Evolutionary conservation across 805 yeast genomes (phyloP).

Genomic region (Spathaspora girioi): DNA sequence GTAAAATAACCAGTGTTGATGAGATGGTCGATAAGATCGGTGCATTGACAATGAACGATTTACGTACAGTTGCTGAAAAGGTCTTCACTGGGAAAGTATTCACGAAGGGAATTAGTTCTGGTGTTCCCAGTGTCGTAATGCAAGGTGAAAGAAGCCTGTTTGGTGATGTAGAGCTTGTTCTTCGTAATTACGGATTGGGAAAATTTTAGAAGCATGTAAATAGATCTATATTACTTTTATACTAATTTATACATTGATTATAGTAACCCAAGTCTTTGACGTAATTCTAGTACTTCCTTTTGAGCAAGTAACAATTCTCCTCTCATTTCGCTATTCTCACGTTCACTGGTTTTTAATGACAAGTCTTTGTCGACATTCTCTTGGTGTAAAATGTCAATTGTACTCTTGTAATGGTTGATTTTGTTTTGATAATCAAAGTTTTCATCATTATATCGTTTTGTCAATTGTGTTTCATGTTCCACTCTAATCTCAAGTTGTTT

Average conservation of each 20-base stretch:
- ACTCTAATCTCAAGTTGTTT: constrained; percentile 51
- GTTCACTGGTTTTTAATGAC: constrained; percentile 43
- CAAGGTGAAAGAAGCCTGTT: constrained; percentile 84
- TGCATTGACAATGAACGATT: constrained; percentile 59
- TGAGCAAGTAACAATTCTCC: constrained; percentile 52
- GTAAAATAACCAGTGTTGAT: constrained; percentile 64
- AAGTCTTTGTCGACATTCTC: constrained; percentile 42
- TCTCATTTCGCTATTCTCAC: constrained; percentile 54
- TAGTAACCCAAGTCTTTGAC: constrained; percentile 17
- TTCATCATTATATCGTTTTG: constrained; percentile 55
- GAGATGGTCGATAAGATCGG: constrained; percentile 84
- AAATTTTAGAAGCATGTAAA: constrained; percentile 6
- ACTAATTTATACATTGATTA: constrained; percentile 1
- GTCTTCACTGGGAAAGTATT: constrained; percentile 68
- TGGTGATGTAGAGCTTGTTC: constrained; percentile 73
- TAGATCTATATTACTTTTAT: neutral
- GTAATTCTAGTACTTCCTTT: constrained; percentile 57
- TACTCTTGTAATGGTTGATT: constrained; percentile 37
- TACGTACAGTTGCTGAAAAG: constrained; percentile 68
- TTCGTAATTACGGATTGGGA: constrained; percentile 75
- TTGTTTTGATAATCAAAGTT: constrained; percentile 52
- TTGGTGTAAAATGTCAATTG: constrained; percentile 34
- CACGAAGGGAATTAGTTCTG: constrained; percentile 41
- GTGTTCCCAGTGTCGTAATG: constrained; percentile 80
- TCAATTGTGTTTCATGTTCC: constrained; percentile 48